Conservation (phyloP, 2,329 filamentous ascomycete species). For the Monilinia aucupariae region DNA sequence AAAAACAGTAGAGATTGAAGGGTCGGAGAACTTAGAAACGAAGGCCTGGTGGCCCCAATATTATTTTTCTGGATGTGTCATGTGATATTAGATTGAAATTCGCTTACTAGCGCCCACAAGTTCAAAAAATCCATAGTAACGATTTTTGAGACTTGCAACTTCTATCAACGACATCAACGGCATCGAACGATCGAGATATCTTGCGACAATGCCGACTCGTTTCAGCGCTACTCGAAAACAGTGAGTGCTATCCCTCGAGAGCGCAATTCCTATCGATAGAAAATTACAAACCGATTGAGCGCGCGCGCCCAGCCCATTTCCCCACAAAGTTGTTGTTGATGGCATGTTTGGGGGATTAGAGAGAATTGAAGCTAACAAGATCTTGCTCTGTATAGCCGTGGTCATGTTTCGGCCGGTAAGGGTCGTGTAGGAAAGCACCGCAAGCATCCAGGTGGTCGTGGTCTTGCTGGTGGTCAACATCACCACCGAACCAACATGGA, state of each 20-base stretch:
- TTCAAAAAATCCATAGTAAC: background rate
- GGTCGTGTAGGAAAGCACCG: constrained; percentile 99
- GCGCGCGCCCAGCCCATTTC: constrained; percentile 6
- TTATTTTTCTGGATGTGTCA: background rate
- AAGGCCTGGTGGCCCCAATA: no score
- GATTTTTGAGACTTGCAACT: background rate
- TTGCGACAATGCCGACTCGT: constrained; percentile 73
- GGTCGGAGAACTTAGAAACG: background rate
- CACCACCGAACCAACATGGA: constrained; percentile 92
- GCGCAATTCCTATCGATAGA: constrained; percentile 10
- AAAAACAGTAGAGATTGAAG: background rate
- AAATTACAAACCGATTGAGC: constrained; percentile 10
- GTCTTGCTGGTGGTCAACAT: constrained; percentile 97
- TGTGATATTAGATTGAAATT: background rate
- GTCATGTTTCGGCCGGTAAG: constrained; percentile 97
- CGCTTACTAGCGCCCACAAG: constrained; percentile 14
- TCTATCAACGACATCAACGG: constrained; percentile 12
- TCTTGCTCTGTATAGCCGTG: constrained; percentile 58
- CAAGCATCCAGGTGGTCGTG: constrained; percentile 80
- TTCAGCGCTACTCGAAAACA: constrained; percentile 73
- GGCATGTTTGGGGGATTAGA: constrained; percentile 4
- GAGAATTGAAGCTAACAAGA: constrained; percentile 31
- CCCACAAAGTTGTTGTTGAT: constrained; percentile 3
- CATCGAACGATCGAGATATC: no score
- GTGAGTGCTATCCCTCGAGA: constrained; percentile 44